phyloP scores from a whole-genome alignment of 1,284 basidiomycete genomes.

The Sparassis latifolia region DNA sequence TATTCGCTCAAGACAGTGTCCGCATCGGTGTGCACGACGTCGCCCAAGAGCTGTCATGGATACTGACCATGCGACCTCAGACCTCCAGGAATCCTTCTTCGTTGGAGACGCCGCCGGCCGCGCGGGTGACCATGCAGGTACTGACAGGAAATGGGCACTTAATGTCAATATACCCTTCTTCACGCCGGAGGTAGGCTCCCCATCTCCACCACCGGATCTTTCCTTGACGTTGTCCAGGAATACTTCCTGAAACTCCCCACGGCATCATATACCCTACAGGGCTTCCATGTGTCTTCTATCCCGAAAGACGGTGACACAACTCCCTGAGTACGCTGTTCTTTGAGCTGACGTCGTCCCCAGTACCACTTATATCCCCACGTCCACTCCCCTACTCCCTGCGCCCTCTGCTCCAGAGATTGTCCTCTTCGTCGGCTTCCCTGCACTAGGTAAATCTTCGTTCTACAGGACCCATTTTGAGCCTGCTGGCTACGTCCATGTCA shows the following conservation, averaged over 20 bases:
- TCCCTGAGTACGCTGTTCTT: too few relatives aligned
- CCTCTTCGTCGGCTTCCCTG: conserved; percentile 85
- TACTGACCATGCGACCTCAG: conserved; percentile 31
- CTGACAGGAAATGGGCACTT: conserved; percentile 81
- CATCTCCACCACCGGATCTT: conserved; percentile 13
- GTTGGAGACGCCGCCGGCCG: conserved; percentile 92
- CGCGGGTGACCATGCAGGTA: conserved; percentile 64
- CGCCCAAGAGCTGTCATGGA: neutral
- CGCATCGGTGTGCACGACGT: conserved; percentile 49
- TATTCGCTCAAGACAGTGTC: conserved; percentile 53
- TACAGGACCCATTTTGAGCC: conserved; percentile 67
- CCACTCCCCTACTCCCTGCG: conserved; percentile 50
- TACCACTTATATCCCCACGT: conserved; percentile 53
- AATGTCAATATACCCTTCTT: conserved; percentile 70
- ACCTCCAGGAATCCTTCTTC: conserved; percentile 64
- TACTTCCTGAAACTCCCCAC: conserved; percentile 65
- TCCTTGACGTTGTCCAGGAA: conserved; percentile 41
- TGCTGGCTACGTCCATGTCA: conserved; percentile 72
- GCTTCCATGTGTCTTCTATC: conserved; percentile 54
- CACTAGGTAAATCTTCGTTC: conserved; percentile 83
- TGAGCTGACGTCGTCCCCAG: conserved; percentile 23
- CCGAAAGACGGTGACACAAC: conserved; percentile 29
- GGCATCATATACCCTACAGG: conserved; percentile 40
- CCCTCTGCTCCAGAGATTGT: conserved; percentile 51
- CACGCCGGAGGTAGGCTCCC: conserved; percentile 49